Base-by-base conservation (phyloP, 2,329 filamentous ascomycete species). In the Hortaea werneckii region DNA sequence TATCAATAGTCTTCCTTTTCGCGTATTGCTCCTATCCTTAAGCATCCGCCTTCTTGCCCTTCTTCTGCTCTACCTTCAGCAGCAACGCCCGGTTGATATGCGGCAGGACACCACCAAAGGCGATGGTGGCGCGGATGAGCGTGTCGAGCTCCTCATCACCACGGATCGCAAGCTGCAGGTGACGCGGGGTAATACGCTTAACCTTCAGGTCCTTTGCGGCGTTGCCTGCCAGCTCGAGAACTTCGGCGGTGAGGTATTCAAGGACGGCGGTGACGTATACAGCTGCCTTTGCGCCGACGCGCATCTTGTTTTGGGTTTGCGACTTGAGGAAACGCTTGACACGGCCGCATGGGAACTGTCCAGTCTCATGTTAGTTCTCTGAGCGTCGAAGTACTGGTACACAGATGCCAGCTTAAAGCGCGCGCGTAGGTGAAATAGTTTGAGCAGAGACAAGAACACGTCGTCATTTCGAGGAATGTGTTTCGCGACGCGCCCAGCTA, bases 281-380 rank as follows among this genome's bases (percentile, higher is more conserved):
- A 56, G 92, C 89, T 54, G 92, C 92, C 77, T 96, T 96, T 64
- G 90, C 92, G 61, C 92, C 92, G 57, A 98, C 94, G 71, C 92
- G 90, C 87, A 95, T 96, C 78, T 96, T 96, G 74, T 95, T 94
- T 68, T 96, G 92, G 42, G 92, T 96, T 74, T 95, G 95, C 70
- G 87, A 88, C 80, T 96, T 95, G 67, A 98, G 78, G 76, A 96
- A 96, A 75, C 92, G 89, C 85, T 98, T 98, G 72, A 98, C 92
- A 83, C 92, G 92, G 73, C 92, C 92, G 68, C 92, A 98, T 51
- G 92, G 92, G 69, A 98, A 98, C 92, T 98, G 66, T 49, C 55
- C 30, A 55, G 55, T 46, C 39, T 42, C 47, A 56, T 55, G 58
- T 66, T 54, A 69, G 66, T 54, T 10, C 38, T 46, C 32, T 35